A percentile compares a stretch with the other conserved stretches of the same genome.
phyloP scores from a whole-genome alignment of 495 filamentous ascomycete genomes.

The Trypethelium eluteriae region DNA sequence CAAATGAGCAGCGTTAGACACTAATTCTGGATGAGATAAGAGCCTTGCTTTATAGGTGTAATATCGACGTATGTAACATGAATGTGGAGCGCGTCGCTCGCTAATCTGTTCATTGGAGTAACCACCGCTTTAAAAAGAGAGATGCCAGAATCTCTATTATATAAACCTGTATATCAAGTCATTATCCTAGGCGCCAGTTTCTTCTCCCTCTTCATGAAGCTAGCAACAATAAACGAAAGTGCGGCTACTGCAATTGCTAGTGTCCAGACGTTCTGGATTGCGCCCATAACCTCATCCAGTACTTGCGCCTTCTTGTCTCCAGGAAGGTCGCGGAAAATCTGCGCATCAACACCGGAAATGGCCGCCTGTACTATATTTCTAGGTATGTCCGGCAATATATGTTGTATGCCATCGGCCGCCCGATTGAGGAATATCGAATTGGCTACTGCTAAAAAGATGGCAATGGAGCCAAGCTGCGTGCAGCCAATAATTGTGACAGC shows the following conservation, averaged over 20 bases:
- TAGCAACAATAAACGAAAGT: neutral
- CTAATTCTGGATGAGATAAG: too few species aligned
- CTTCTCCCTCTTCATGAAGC: neutral
- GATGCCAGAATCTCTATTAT: too few species aligned
- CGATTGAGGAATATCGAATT: neutral
- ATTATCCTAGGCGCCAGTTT: neutral
- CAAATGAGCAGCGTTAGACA: too few species aligned
- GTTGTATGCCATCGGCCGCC: neutral
- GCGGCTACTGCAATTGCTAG: neutral
- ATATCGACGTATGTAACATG: too few species aligned
- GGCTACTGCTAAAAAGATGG: slow-evolving; percentile 1
- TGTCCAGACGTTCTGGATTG: slow-evolving; percentile 3
- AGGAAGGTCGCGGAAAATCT: slow-evolving; percentile 2
- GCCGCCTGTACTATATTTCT: neutral
- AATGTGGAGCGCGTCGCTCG: too few species aligned
- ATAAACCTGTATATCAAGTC: too few species aligned
- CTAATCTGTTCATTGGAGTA: too few species aligned
- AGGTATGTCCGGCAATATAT: neutral
- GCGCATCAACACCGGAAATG: neutral
- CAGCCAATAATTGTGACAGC: slow-evolving; percentile 1
- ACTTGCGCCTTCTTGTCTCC: neutral
- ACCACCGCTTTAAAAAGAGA: too few species aligned
- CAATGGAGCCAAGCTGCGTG: neutral
- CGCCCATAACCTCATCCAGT: neutral
- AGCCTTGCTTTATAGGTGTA: too few species aligned